Conservation (phyloP, 306 rosid genomes). For the Trichosanthes cucumerina region DNA sequence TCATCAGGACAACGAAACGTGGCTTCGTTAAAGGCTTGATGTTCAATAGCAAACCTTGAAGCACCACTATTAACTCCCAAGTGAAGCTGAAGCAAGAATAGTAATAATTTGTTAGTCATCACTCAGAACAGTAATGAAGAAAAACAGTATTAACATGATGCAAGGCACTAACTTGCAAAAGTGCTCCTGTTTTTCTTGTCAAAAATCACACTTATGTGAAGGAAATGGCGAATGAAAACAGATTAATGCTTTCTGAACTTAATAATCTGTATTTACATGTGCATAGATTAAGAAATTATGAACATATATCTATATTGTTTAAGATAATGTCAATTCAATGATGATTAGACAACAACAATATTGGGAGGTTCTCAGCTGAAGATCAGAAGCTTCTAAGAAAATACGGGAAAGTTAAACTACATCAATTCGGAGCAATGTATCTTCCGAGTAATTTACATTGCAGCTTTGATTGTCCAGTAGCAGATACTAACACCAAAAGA, state of each 20-base stretch:
- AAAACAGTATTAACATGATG: neutral
- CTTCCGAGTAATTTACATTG: neutral
- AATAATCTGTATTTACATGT: neutral
- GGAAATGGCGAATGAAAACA: neutral
- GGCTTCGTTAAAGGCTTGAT: constrained; percentile 92
- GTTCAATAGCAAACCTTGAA: constrained; percentile 80
- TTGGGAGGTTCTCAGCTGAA: neutral
- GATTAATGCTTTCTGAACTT: neutral
- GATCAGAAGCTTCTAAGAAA: neutral
- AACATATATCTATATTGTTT: neutral
- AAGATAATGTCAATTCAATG: neutral
- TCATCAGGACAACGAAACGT: constrained; percentile 97
- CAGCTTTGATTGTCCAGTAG: neutral
- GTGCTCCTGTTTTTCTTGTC: neutral
- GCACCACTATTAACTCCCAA: constrained; percentile 98
- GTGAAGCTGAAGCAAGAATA: constrained; percentile 43
- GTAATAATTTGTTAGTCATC: neutral
- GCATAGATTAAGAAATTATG: neutral
- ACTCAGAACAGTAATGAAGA: neutral
- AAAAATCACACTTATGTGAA: neutral
- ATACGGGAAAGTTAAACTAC: neutral
- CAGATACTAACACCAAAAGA: neutral
- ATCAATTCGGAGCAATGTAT: neutral
- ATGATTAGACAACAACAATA: neutral
- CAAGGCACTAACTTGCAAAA: neutral